phyloP scores from a whole-genome alignment of 2,329 filamentous ascomycete genomes.

The Diplodia intermedia region DNA sequence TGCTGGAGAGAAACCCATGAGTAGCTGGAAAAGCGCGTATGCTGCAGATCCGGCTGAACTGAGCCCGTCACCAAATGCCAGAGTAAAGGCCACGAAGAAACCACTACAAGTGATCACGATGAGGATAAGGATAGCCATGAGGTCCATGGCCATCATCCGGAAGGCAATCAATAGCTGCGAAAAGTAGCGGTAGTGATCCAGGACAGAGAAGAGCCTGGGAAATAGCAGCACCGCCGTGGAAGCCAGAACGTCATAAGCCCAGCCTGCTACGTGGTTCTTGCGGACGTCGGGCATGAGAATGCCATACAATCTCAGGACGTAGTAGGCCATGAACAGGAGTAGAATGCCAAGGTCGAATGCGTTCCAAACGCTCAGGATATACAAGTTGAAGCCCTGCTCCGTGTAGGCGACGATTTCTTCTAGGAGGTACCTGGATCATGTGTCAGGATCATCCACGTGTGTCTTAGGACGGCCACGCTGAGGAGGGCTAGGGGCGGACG shows the following conservation, averaged over 20 bases:
- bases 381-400: slow-evolving; percentile 85
- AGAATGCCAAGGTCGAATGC: slow-evolving; percentile 92
- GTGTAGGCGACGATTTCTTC: slow-evolving; percentile 96
- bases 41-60: slow-evolving; percentile 73
- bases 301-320: slow-evolving; percentile 86
- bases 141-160: slow-evolving; percentile 88
- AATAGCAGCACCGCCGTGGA: slow-evolving; percentile 89
- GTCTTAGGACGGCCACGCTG: not conserved
- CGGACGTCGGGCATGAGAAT: slow-evolving; percentile 78
- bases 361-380: slow-evolving; percentile 98
- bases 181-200: slow-evolving; percentile 96
- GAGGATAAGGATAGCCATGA: slow-evolving; percentile 82
- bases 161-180: slow-evolving; percentile 94
- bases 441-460: not conserved
- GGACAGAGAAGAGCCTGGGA: slow-evolving; percentile 87
- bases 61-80: slow-evolving; percentile 75
- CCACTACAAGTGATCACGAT: slow-evolving; percentile 90
- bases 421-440: slow-evolving; percentile 74
- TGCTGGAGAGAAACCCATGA: slow-evolving; percentile 95
- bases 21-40: slow-evolving; percentile 88
- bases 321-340: slow-evolving; percentile 84
- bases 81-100: slow-evolving; percentile 92
- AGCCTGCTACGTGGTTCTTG: slow-evolving; percentile 74
- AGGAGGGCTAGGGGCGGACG: not conserved
- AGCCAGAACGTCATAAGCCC: slow-evolving; percentile 93